phyloP scores from a whole-genome alignment of 495 filamentous ascomycete genomes.

The Neurospora hispaniola region DNA sequence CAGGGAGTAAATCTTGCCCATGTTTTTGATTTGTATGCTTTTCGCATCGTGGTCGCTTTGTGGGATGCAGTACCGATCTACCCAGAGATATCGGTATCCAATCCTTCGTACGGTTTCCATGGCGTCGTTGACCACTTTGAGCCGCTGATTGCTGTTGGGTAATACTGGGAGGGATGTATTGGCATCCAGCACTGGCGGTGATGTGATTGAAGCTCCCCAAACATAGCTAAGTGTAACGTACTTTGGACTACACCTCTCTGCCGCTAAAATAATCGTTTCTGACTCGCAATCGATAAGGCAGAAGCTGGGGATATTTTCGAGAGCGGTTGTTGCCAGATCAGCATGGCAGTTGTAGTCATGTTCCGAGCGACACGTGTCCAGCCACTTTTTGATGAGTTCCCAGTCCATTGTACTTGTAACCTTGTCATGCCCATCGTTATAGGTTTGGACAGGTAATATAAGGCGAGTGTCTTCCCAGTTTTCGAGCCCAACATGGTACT shows the following conservation, averaged over 20 bases:
- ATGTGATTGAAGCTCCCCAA: neutral
- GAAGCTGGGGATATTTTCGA: neutral
- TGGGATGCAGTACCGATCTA: conserved; percentile 8
- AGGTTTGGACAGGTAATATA: neutral
- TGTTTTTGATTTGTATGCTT: neutral
- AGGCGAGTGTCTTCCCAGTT: neutral
- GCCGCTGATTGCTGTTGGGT: neutral
- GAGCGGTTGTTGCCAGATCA: no score
- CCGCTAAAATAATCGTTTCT: neutral
- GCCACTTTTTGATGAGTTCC: neutral
- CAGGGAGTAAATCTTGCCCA: neutral
- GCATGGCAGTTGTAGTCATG: no score
- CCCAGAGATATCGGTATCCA: conserved; percentile 8
- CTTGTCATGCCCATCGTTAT: fast-evolving
- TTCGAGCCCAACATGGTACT: no score
- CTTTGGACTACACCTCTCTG: fast-evolving
- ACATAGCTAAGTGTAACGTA: conserved; percentile 1
- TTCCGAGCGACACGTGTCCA: no score
- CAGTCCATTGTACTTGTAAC: neutral
- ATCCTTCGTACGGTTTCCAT: neutral
- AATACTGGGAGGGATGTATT: neutral
- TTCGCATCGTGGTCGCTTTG: neutral
- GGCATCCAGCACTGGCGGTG: neutral
- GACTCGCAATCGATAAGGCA: neutral
- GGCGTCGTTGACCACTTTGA: conserved; percentile 1